Conservation (phyloP, 129 eudicot genomes). For the Saposhnikovia divaricata region DNA sequence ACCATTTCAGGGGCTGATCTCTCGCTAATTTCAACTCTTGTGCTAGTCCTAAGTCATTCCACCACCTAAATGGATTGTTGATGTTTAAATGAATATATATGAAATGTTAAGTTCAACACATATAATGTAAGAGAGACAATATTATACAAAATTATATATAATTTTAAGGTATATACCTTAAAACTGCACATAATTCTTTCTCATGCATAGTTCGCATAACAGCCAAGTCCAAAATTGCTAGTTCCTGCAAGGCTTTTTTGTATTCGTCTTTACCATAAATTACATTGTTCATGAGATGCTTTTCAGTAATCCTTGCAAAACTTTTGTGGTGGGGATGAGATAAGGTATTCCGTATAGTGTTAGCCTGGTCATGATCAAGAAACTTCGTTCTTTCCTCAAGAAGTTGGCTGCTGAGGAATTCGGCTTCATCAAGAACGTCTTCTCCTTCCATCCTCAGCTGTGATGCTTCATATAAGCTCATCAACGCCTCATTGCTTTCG, state of each 20-base stretch:
- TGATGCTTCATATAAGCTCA: not conserved
- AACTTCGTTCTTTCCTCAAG: not conserved
- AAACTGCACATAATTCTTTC: not conserved
- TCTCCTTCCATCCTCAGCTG: not conserved
- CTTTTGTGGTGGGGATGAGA: not conserved
- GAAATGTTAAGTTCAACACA: not conserved
- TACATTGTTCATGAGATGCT: not conserved
- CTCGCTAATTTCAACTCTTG: not conserved
- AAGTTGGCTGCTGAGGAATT: not conserved
- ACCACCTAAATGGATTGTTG: not conserved
- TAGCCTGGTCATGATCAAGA: not conserved
- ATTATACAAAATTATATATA: too few species aligned
- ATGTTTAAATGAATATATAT: not conserved
- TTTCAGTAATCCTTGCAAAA: not conserved
- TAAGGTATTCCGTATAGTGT: not conserved
- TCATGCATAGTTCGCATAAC: not conserved
- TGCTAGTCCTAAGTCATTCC: slow-evolving; percentile 1
- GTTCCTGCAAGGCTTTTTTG: not conserved
- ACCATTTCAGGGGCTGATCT: slow-evolving; percentile 5
- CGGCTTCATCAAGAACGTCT: not conserved
- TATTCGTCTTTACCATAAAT: not conserved
- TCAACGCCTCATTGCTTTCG: not conserved
- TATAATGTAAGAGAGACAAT: not conserved
- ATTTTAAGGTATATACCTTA: too few species aligned
- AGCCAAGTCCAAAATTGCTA: not conserved